Conservation (phyloP, 495 filamentous ascomycete genomes). For the Cladorrhinum samala region DNA sequence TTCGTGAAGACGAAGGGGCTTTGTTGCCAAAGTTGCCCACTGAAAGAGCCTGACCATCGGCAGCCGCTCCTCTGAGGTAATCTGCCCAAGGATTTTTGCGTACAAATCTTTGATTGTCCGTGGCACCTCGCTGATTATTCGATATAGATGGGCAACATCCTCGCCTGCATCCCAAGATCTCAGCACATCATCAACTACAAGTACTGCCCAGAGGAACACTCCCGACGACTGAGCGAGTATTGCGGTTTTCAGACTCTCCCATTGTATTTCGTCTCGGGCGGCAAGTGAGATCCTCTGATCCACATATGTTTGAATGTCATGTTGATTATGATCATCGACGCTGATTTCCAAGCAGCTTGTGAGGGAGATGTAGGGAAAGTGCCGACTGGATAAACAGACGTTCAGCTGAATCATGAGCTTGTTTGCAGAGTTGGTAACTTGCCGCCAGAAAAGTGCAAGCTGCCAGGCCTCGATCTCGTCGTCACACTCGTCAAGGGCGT, state of each 20-base stretch:
- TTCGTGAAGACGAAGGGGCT: slow-evolving; percentile 14
- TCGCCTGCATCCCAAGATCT: slow-evolving; percentile 6
- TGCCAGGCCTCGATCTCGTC: slow-evolving; percentile 1
- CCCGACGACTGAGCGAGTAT: background rate
- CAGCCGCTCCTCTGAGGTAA: background rate
- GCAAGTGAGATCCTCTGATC: background rate
- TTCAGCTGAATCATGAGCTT: background rate
- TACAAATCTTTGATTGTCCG: background rate
- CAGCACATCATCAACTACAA: slow-evolving; percentile 15
- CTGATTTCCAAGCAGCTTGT: background rate
- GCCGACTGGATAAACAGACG: background rate
- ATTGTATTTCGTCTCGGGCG: background rate
- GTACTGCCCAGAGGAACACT: slow-evolving; percentile 18
- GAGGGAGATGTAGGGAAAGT: background rate
- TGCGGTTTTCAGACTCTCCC: background rate
- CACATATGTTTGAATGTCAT: slow-evolving; percentile 10
- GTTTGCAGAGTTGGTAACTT: background rate
- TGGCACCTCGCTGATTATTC: background rate
- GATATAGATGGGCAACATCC: background rate
- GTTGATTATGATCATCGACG: slow-evolving; percentile 5
- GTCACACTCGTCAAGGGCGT: slow-evolving; percentile 39
- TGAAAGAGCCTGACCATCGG: slow-evolving; percentile 10
- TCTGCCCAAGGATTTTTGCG: background rate
- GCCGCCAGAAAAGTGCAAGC: background rate
- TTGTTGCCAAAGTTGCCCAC: slow-evolving; percentile 9